phyloP scores from a whole-genome alignment of 257 asterid genomes.

The Nyctanthes arbortristis region DNA sequence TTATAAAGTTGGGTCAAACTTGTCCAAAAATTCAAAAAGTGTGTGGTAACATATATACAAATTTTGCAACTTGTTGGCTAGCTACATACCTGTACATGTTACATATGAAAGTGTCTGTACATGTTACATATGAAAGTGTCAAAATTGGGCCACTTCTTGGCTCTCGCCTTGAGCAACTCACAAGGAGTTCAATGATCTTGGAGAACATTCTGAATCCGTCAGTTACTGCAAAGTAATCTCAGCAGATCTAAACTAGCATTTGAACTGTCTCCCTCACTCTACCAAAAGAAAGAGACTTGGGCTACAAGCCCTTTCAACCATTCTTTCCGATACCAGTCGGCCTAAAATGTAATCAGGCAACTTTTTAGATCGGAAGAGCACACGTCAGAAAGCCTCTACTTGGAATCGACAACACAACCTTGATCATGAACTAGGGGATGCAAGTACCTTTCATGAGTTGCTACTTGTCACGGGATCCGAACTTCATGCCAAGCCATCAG shows the following conservation, averaged over 20 bases:
- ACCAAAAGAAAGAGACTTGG: not conserved
- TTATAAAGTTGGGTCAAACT: too few species aligned
- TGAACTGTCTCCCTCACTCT: not conserved
- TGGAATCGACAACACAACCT: too few species aligned
- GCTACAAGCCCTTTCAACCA: not conserved
- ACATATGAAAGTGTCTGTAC: too few species aligned
- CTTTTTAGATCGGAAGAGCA: too few species aligned
- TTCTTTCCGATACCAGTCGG: not conserved
- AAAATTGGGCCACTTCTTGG: not conserved
- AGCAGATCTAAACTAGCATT: not conserved
- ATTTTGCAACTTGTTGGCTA: too few species aligned
- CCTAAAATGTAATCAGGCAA: too few species aligned
- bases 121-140: not conserved
- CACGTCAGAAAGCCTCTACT: not conserved
- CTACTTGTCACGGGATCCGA: not conserved
- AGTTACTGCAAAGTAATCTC: not conserved
- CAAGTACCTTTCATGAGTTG: not conserved
- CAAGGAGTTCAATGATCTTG: not conserved
- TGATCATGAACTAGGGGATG: not conserved
- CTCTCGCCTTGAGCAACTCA: not conserved
- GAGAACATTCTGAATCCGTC: too few species aligned
- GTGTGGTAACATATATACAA: too few species aligned
- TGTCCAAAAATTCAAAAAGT: too few species aligned
- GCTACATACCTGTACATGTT: too few species aligned
- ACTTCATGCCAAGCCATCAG: not conserved